These are phyloP conservation scores for Globisporangium abappressorium DNA, from an alignment of 352 stramenopile species.

Conservation along the genomic window DNA sequence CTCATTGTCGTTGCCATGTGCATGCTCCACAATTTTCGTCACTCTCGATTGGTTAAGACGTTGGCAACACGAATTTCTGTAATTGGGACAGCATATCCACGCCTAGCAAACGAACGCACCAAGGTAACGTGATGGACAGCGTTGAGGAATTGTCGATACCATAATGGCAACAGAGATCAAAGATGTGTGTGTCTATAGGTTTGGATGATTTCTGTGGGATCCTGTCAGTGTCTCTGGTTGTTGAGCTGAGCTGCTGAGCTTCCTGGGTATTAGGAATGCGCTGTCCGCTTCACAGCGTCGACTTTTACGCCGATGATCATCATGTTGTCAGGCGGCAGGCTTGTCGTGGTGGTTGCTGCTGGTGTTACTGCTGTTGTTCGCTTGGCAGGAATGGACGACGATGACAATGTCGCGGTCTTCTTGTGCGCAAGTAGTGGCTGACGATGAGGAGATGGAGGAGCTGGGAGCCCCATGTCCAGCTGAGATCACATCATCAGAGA, in stretches of 20 bases:
- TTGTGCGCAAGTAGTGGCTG: neutral
- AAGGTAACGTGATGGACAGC: no score
- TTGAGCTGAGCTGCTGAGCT: neutral
- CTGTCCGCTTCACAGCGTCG: neutral
- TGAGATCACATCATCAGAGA: neutral
- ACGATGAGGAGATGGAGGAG: neutral
- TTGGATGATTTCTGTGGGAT: no score
- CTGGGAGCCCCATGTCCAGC: conserved; percentile 1
- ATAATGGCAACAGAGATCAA: no score
- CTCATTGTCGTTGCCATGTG: no score
- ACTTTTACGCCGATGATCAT: conserved; percentile 13
- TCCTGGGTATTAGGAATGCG: neutral
- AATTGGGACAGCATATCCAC: no score
- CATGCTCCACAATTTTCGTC: no score
- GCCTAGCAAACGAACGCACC: no score
- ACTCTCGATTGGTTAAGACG: no score
- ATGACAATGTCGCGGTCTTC: neutral
- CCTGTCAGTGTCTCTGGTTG: no score
- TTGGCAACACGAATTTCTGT: no score
- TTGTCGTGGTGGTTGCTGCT: neutral
- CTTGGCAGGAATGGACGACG: neutral
- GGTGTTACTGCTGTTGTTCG: neutral
- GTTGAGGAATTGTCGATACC: no score
- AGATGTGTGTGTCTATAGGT: no score
- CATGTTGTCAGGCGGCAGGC: conserved; percentile 7